These are phyloP conservation scores for Cutaneotrichosporon sp. DNA, from an alignment of 1,284 basidiomycete genomes.

Conservation along the genomic window DNA sequence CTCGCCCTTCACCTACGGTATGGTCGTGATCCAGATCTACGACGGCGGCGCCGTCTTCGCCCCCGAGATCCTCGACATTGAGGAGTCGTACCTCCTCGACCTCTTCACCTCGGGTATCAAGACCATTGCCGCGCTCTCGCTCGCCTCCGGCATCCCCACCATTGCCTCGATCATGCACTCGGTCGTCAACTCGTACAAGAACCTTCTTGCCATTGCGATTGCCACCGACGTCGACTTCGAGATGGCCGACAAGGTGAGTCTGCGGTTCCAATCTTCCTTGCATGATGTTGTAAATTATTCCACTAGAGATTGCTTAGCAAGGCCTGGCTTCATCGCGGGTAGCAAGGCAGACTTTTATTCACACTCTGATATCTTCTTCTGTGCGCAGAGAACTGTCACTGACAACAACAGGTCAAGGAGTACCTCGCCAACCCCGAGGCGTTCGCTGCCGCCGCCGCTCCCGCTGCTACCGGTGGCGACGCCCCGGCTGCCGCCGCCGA, in stretches of 20 bases:
- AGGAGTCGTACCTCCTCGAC: constrained; percentile 84
- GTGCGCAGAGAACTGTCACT: constrained; percentile 13
- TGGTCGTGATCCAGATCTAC: constrained; percentile 92
- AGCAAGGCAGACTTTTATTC: constrained; percentile 36
- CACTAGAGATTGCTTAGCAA: constrained; percentile 58
- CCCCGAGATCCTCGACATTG: constrained; percentile 88
- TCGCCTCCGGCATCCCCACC: constrained; percentile 95
- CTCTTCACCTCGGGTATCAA: constrained; percentile 91
- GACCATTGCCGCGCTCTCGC: constrained; percentile 91
- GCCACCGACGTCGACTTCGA: constrained; percentile 95
- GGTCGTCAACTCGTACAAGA: constrained; percentile 99
- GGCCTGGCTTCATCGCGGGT: constrained; percentile 44
- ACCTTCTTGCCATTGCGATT: constrained; percentile 85
- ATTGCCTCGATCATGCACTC: constrained; percentile 90
- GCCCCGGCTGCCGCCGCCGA: constrained; percentile 58
- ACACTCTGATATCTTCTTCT: constrained; percentile 35
- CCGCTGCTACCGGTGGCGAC: constrained; percentile 58
- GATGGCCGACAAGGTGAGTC: constrained; percentile 80
- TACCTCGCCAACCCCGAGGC: constrained; percentile 96
- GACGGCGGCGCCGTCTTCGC: constrained; percentile 88
- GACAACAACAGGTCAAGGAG: constrained; percentile 73
- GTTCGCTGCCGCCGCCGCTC: constrained; percentile 76
- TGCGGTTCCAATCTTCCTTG: constrained; percentile 16
- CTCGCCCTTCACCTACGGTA: constrained; percentile 98
- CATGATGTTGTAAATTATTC: constrained; percentile 37